Base-by-base conservation (phyloP, 768 basidiomycete species). In the Trametes villosa region DNA sequence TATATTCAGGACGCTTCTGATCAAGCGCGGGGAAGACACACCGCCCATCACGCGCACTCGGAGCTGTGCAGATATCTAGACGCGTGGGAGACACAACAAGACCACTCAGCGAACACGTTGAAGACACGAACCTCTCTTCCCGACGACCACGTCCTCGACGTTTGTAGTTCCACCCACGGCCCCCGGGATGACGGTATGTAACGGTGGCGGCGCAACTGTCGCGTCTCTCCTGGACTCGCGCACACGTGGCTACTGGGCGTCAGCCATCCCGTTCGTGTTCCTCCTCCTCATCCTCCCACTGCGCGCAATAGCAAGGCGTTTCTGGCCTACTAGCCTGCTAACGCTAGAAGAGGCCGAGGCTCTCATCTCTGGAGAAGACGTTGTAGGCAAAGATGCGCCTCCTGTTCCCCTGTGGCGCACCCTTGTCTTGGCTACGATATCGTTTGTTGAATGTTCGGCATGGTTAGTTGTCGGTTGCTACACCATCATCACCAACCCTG, bases 391-490 rank as follows among this genome's bases (percentile, higher is more conserved):
- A 20, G 29, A 53, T 47, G 48, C 51, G n/a, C 41, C 40, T 9
- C 38, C 58, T 1, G 74, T 78, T 12, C 82, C 84, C 0, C 75
- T 88, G 8, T 89, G 88, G 86, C 83, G 84, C 38, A 83, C 85
- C 1, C 62, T 86, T 42, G 65, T 83, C n/a, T 80, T 91, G 44
- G 77, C 80, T 0, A 77, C 80, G 58, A 64, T 87, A 2, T 84
- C 87, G 0, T 80, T 89, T 33, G 36, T 80, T 4, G 81, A 88
- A 65, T 75, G 82, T 0, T 73, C 91, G 6, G 67, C 73, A 9
- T 90, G 89, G 87, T 70, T 88, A 1, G 79, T 78, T n/a, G 67
- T 77, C 4, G 86, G 83, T n/a, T 82, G 83, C 7, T 92, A 83
- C 69, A 67, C 67, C 17, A 63, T 86, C 17, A 62, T 77, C 20